Base-by-base conservation (phyloP, 192 early-diverging fungal species). In the Linnemannia schmuckeri region DNA sequence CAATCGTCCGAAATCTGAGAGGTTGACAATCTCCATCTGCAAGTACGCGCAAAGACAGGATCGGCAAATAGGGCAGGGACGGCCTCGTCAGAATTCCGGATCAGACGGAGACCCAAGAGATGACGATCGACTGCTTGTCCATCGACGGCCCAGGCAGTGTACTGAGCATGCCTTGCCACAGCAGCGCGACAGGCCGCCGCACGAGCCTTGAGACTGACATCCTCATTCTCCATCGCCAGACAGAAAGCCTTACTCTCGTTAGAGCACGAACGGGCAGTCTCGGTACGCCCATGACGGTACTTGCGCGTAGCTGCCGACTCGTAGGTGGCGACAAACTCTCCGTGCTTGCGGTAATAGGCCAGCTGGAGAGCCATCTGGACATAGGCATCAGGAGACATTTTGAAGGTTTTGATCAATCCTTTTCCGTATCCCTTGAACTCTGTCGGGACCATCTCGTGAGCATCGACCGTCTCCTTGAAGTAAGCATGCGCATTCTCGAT, bases 301-400 rank as follows among this genome's bases (percentile, higher is more conserved):
- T 95, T 90, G 47, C 97, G 91, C 4, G 96, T 97, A 35, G 92
- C 92, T 5, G 95, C 95, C 15, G 97, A 95, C 79, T 98, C 97
- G 81, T 98, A 98, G 6, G 95, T 95, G 0, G 95, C 88, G 8
- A 94, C 92, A 52, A 92, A 80, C 22, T 84, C 83, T 9, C 90
- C 86, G 78, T 97, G 96, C 13, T 95, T 77, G 68, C 94, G 92
- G 84, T 94, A 96, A 86, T 94, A 98, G 0, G 96, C 94, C 17
- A 97, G 90, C 83, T 98, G 97, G 24, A 98, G 81, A 4, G 91
- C 93, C 92, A 98, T 96, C 89, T 98, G 97, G n/a, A 94, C 91
- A 89, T 92, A 97, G 3, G 97, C 97, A 85, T 98, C 97, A 3
- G 95, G 95, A 4, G 93, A 90, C 85, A 46, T 93, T 72, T 83